These are phyloP conservation scores for Camelina sativa DNA, from an alignment of 345 rosid genomes.

Conservation along the genomic window DNA sequence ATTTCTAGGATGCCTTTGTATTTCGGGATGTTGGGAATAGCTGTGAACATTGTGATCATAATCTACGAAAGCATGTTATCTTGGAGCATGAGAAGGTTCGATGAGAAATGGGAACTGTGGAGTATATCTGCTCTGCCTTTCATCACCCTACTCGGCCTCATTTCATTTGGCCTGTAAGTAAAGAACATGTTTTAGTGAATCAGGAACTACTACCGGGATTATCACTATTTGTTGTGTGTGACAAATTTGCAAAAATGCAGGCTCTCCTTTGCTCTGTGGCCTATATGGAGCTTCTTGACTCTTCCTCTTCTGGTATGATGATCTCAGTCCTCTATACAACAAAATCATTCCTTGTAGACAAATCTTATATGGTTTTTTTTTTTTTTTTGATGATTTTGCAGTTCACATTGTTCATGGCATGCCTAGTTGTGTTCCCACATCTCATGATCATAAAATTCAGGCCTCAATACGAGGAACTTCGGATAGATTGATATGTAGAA, in stretches of 20 bases:
- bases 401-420: conserved; percentile 96
- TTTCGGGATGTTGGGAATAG: conserved; percentile 73
- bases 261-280: conserved; percentile 85
- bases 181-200: not conserved
- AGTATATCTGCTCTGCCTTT: conserved; percentile 80
- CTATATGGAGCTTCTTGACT: conserved; percentile 93
- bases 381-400: conserved; percentile 49
- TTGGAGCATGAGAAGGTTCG: conserved; percentile 84
- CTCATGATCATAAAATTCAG: conserved; percentile 71
- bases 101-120: conserved; percentile 88
- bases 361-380: conserved; percentile 20
- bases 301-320: conserved; percentile 88
- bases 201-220: conserved; percentile 18
- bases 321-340: not conserved
- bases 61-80: conserved; percentile 74
- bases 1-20: conserved; percentile 79
- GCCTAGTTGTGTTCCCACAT: conserved; percentile 80
- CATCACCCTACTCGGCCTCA: conserved; percentile 77
- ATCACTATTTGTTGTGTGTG: conserved; percentile 20
- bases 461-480: conserved; percentile 65
- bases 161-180: conserved; percentile 90
- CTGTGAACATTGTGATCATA: conserved; percentile 68
- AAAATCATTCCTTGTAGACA: not conserved
- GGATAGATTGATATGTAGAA: conserved; percentile 62
- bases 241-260: conserved; percentile 48